Evolutionary conservation across 2,329 filamentous ascomycete species (phyloP).

Genomic region (Scedosporium apiospermum): DNA sequence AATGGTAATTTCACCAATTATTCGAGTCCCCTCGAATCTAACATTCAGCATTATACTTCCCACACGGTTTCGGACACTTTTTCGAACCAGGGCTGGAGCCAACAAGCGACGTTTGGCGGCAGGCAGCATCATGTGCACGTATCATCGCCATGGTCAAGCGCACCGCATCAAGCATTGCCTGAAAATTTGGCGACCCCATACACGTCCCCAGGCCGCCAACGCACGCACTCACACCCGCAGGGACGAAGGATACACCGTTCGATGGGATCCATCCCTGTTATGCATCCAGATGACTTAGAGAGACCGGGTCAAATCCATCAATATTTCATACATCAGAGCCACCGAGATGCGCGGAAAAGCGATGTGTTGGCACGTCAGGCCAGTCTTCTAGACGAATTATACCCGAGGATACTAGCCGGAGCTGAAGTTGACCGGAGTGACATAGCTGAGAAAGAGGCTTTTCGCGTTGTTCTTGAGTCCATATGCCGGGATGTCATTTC

Average conservation of each 20-base stretch:
- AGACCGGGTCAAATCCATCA: background rate
- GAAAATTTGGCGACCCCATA: background rate
- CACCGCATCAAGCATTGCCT: background rate
- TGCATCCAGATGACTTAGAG: background rate
- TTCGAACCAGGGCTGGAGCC: background rate
- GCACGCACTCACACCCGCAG: background rate
- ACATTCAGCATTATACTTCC: background rate
- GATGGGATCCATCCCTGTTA: background rate
- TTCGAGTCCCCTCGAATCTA: background rate
- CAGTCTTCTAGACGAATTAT: constrained; percentile 38
- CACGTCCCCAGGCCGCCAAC: background rate
- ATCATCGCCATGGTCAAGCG: background rate
- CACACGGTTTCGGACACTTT: background rate
- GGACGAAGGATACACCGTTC: background rate
- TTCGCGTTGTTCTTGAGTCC: constrained; percentile 54
- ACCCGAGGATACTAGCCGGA: constrained; percentile 36
- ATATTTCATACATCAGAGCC: background rate
- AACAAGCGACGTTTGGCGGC: background rate
- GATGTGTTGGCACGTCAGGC: constrained; percentile 28
- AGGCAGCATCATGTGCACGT: background rate
- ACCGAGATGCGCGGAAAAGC: background rate
- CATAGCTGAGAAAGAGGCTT: constrained; percentile 60
- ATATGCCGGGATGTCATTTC: constrained; percentile 53
- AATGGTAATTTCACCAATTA: background rate
- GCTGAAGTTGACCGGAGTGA: constrained; percentile 57